Conservation (phyloP, 2,329 filamentous ascomycete genomes). For the Trichoderma sp. region DNA sequence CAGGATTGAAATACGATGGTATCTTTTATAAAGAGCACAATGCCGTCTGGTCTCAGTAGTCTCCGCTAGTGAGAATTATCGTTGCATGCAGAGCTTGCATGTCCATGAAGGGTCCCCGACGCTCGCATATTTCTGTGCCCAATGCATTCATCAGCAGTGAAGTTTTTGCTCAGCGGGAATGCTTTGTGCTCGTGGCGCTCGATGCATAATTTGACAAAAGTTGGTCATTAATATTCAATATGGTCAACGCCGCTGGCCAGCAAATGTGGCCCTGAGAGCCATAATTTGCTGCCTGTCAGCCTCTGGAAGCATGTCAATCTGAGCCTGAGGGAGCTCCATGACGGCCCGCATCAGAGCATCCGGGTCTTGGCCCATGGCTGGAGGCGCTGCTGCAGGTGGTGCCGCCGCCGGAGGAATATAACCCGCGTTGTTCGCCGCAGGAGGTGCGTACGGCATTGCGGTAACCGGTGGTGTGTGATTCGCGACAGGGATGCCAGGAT, state of each 20-base stretch:
- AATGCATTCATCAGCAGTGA: neutral
- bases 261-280: slow-evolving; percentile 68
- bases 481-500: slow-evolving; percentile 38
- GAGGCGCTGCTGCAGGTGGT: slow-evolving; percentile 38
- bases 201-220: neutral
- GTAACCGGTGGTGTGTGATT: slow-evolving; percentile 53
- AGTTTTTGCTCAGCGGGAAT: neutral
- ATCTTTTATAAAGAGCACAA: neutral
- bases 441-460: slow-evolving; percentile 49
- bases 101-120: too few species aligned
- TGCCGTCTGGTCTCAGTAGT: neutral
- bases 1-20: neutral
- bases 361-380: slow-evolving; percentile 54
- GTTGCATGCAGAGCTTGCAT: neutral
- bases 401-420: slow-evolving; percentile 41
- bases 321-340: slow-evolving; percentile 74
- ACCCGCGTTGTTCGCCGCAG: slow-evolving; percentile 39
- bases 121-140: neutral
- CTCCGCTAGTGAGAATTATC: neutral
- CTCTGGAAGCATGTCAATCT: slow-evolving; percentile 77
- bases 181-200: neutral
- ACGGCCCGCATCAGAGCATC: slow-evolving; percentile 79
- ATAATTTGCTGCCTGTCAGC: slow-evolving; percentile 78
- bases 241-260: slow-evolving; percentile 41
- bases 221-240: neutral